These are phyloP conservation scores for Monilinia fructigena DNA, from an alignment of 2,329 filamentous ascomycete species.

Conservation along the genomic window DNA sequence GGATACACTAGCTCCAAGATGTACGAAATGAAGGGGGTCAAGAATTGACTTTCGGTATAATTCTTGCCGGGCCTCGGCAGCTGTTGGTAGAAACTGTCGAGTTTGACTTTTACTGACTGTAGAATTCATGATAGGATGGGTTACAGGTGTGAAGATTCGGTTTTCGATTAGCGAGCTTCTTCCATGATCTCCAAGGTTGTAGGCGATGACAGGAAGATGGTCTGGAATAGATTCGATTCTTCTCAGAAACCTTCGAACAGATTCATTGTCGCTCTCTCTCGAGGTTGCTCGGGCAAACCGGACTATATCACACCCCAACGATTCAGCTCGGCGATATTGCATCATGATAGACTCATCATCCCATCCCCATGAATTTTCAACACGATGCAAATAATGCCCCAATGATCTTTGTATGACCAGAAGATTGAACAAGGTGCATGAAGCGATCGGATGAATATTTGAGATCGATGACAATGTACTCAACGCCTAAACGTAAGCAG, in stretches of 20 bases:
- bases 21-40: conserved; percentile 69
- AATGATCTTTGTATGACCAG: conserved; percentile 54
- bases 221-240: conserved; percentile 35
- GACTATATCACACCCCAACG: conserved; percentile 55
- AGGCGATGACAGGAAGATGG: conserved; percentile 47
- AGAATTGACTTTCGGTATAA: conserved; percentile 66
- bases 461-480: conserved; percentile 64
- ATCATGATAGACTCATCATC: conserved; percentile 48
- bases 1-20: conserved; percentile 69
- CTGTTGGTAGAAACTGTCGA: conserved; percentile 46
- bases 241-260: conserved; percentile 33
- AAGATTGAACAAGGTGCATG: conserved; percentile 46
- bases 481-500: conserved; percentile 63
- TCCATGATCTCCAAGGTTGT: conserved; percentile 55
- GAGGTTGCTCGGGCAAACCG: conserved; percentile 53
- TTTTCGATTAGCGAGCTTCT: conserved; percentile 57
- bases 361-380: conserved; percentile 45
- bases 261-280: conserved; percentile 51
- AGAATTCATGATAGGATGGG: conserved; percentile 54
- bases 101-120: conserved; percentile 46
- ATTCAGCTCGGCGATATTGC: conserved; percentile 51
- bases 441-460: conserved; percentile 50
- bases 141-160: conserved; percentile 55
- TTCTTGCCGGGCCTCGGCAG: conserved; percentile 61
- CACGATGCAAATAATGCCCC: conserved; percentile 48